phyloP scores from a whole-genome alignment of 129 eudicot genomes.

The Saussurea involucrata region DNA sequence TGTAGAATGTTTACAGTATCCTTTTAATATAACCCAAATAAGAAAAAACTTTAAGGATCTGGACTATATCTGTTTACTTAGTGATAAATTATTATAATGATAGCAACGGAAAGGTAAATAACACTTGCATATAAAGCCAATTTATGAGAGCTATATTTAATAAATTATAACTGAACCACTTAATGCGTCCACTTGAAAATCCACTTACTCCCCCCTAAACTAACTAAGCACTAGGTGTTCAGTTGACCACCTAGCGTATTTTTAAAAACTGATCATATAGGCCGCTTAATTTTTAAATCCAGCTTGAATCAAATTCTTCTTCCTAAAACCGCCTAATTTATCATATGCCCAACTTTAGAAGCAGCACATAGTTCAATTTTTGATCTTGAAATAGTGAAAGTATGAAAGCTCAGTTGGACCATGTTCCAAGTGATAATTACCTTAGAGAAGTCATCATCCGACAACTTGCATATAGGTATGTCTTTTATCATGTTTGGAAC shows the following conservation, averaged over 20 bases:
- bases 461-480: conserved; percentile 50
- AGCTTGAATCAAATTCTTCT: too few species aligned
- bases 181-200: not conserved
- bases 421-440: conserved; percentile 32
- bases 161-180: not conserved
- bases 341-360: not conserved
- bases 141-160: not conserved
- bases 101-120: not conserved
- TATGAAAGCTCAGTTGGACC: not conserved
- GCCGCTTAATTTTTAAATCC: too few species aligned
- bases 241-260: too few species aligned
- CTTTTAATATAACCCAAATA: not conserved
- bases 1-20: conserved; percentile 1
- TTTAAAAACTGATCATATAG: too few species aligned
- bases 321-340: too few species aligned
- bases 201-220: too few species aligned
- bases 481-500: conserved; percentile 55
- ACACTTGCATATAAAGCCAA: not conserved
- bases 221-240: too few species aligned
- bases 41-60: not conserved
- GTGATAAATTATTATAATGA: not conserved
- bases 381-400: not conserved
- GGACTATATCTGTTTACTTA: not conserved
- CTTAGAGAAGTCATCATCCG: conserved; percentile 76
- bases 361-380: not conserved